Evolutionary conservation across 2,329 filamentous ascomycete genomes (phyloP).

Genomic region (Dendrostoma leiphaemia): DNA sequence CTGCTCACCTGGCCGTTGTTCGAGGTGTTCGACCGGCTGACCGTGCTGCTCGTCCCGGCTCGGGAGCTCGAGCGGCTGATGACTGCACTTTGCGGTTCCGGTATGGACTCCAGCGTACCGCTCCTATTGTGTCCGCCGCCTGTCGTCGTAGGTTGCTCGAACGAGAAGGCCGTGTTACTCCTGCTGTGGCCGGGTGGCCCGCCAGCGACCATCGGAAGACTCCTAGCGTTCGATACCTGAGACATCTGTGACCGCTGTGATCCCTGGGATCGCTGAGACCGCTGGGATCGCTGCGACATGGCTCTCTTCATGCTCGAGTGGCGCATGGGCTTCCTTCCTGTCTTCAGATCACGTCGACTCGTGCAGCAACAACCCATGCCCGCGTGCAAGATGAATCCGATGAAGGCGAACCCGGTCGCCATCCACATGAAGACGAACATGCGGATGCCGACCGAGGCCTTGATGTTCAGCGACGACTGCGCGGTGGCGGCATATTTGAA

Average conservation of each 20-base stretch:
- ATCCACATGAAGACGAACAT: constrained; percentile 94
- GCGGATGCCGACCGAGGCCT: constrained; percentile 63
- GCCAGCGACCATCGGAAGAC: not conserved
- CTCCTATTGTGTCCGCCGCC: constrained; percentile 1
- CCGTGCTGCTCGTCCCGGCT: not conserved
- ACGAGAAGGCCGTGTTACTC: constrained; percentile 19
- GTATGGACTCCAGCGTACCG: constrained; percentile 23
- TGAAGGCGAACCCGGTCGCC: constrained; percentile 61
- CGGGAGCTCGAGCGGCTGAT: not conserved
- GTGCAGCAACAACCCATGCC: constrained; percentile 77
- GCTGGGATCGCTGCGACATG: constrained; percentile 12
- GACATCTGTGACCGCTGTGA: constrained; percentile 29
- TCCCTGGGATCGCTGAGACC: too few species aligned
- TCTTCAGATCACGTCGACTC: constrained; percentile 49
- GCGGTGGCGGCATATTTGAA: constrained; percentile 74
- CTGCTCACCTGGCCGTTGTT: constrained; percentile 5
- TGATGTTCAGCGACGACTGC: constrained; percentile 74
- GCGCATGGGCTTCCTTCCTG: constrained; percentile 31
- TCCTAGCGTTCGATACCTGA: not conserved
- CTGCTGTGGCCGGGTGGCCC: constrained; percentile 1
- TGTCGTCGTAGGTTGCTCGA: constrained; percentile 5
- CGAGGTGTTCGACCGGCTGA: constrained; percentile 14
- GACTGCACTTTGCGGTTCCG: not conserved
- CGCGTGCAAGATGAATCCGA: constrained; percentile 72
- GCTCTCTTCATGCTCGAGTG: constrained; percentile 18